phyloP scores from a whole-genome alignment of 768 basidiomycete species.

The Collybia nuda region DNA sequence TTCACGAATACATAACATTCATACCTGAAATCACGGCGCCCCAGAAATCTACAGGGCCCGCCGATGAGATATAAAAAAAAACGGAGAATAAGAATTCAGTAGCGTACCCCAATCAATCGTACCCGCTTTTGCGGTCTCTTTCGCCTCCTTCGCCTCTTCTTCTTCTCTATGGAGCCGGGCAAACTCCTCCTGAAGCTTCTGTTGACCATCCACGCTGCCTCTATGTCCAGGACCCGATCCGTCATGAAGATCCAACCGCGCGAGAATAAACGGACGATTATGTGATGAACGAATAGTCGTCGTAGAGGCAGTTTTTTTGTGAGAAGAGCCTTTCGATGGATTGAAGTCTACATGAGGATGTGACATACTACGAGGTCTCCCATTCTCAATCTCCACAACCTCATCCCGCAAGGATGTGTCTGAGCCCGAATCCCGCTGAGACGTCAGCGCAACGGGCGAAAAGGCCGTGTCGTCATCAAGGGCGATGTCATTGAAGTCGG shows the following conservation, averaged over 20 bases:
- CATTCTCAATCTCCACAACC: conserved; percentile 14
- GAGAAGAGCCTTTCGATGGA: conserved; percentile 29
- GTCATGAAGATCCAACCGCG: conserved; percentile 52
- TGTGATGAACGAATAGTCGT: conserved; percentile 54
- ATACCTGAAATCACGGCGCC: conserved; percentile 87
- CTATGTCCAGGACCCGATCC: conserved; percentile 39
- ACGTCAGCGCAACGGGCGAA: conserved; percentile 35
- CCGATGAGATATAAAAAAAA: neutral
- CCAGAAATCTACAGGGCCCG: conserved; percentile 80
- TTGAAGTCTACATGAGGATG: conserved; percentile 15
- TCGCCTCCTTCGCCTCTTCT: conserved; percentile 41
- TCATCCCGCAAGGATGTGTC: conserved; percentile 8
- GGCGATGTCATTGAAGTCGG: conserved; percentile 67
- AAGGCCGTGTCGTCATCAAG: conserved; percentile 46
- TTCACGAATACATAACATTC: neutral
- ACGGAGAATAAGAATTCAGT: neutral
- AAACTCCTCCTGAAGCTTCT: conserved; percentile 78
- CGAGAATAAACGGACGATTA: conserved; percentile 54
- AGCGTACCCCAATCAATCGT: conserved; percentile 77
- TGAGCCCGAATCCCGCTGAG: conserved; percentile 13
- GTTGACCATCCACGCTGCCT: conserved; percentile 60
- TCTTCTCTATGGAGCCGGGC: conserved; percentile 61
- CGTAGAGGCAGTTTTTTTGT: conserved; percentile 65
- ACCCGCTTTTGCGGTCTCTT: conserved; percentile 34
- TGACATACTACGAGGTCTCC: conserved; percentile 6